These are phyloP conservation scores for Tagetes patula DNA, from an alignment of 129 eudicot genomes.

Conservation along the genomic window DNA sequence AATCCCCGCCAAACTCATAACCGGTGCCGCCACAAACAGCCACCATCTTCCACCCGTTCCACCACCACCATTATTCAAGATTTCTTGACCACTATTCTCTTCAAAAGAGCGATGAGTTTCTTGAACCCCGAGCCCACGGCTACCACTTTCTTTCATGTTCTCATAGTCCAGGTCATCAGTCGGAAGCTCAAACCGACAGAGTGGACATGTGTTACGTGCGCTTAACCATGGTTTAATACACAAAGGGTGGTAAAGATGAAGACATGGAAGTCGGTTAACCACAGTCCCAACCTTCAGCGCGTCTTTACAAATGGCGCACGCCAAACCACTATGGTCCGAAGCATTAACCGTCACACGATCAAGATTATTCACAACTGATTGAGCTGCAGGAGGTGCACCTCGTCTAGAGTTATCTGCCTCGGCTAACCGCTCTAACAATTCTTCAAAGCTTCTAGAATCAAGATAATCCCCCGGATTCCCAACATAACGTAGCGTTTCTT, in stretches of 20 bases:
- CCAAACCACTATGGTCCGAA: slow-evolving; percentile 42
- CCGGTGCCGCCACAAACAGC: slow-evolving; percentile 70
- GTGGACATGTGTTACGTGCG: slow-evolving; percentile 73
- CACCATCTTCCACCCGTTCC: slow-evolving; percentile 47
- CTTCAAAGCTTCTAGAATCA: slow-evolving; percentile 65
- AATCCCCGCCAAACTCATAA: slow-evolving; percentile 62
- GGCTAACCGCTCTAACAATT: slow-evolving; percentile 61
- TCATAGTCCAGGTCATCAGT: slow-evolving; percentile 82
- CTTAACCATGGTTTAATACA: slow-evolving; percentile 89
- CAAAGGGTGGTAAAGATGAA: slow-evolving; percentile 68
- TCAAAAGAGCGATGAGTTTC: slow-evolving; percentile 37
- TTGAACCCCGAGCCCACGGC: slow-evolving; percentile 17
- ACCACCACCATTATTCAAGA: slow-evolving; percentile 19
- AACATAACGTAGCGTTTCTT: slow-evolving; percentile 33
- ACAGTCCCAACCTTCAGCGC: slow-evolving; percentile 48
- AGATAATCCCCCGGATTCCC: slow-evolving; percentile 64
- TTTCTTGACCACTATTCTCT: slow-evolving; percentile 30
- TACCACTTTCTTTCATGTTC: slow-evolving; percentile 35
- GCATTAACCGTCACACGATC: slow-evolving; percentile 44
- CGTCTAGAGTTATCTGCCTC: slow-evolving; percentile 55
- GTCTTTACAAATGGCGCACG: slow-evolving; percentile 91
- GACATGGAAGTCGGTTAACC: slow-evolving; percentile 76
- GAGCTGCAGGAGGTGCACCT: slow-evolving; percentile 85
- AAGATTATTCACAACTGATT: slow-evolving; percentile 54
- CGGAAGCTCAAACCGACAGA: slow-evolving; percentile 84